Evolutionary conservation across 2,329 filamentous ascomycete species (phyloP), one percentile per base, ranked within the genome.

Genomic region (Elsinoe perseae): DNA sequence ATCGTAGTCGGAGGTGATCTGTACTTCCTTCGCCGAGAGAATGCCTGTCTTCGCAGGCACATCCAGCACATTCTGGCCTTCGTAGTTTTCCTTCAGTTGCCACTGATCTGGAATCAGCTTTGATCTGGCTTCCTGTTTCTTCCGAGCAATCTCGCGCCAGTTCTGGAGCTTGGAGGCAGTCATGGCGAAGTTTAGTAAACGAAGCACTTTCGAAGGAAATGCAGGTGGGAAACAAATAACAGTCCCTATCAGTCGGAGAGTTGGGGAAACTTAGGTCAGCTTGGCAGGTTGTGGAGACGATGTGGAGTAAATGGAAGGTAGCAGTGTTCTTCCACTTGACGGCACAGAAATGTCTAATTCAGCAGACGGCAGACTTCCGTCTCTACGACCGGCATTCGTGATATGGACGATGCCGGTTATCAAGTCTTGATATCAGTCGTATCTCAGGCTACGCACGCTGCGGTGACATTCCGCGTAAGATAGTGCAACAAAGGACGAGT

Each of bases 1-100:
- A 63, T 80, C 75, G 58, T 76, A 77, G 0, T 71, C 63, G 58
- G 80, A 77, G 0, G 80, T 83, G 34, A 83, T 80, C 0, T 69
- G 65, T 18, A 82, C 62, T 58, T 83, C 79, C 3, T 71, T 66
- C 0, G 65, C 14, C 0, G 65, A 75, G 21, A 83, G 66, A 6
- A 83, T 62, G 0, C 77, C 77, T 60, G 77, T 78, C 38, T 68
- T 69, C 12, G 70, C 67, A 2, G 79, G 78, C 7, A 80, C 66
- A 20, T 73, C 65, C 43, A 77, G 69, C 20, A 78, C 71, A 52
- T 73, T 67, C 25, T 36, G 25, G 36, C 50, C 34, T 14, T 44
- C 16, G 16, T 57, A 27, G 7, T 56, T 50, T 8, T 50, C 20
- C 25, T 54, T 32, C 18, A 60, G 14, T 30, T 28, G 54, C 59